Evolutionary conservation across 2,329 filamentous ascomycete genomes (phyloP), one percentile per base, ranked within the genome.

Genomic region (Sporothrix inflata): DNA sequence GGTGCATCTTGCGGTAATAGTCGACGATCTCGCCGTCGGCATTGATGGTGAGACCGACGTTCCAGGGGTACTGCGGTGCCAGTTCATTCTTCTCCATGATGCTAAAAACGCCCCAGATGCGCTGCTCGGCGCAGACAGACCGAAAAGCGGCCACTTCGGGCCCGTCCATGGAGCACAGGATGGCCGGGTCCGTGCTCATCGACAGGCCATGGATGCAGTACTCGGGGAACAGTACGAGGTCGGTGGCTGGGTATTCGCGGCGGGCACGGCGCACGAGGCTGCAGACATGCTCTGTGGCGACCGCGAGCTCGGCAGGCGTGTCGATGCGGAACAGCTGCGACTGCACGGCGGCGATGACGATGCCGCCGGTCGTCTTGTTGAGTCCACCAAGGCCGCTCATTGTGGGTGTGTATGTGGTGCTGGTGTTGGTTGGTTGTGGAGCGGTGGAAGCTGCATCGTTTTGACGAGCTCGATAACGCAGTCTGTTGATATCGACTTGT

Each of bases 1-100:
- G 71, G 11, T 72, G 71, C 71, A 72, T 72, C 55, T 72, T 72
- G 34, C 71, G 66, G 55, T 72, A 72, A 47, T 69, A 65, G 66
- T 66, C 49, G 66, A 55, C 66, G 14, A 72, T 12, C 24, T 19
- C 21, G 21, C 71, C 71, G 55, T 19, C 40, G n/a, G 45, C 55
- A 30, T 69, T 40, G 45, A 72, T 69, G 53, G 66, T 65, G 30
- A 72, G 40, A 24, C 71, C 71, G 40, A 72, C 55, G 30, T 72
- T 72, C 71, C 71, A 72, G 6, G 71, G 71, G 1, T 30, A 27
- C 8, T 34, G 7, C 1, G 55, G 34, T 1, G n/a, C 45, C 2
- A 51, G 16, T 1, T 14, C 14, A 45, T 72, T 72, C 6, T n/a
- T 14, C 66, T 69, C 71, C 55, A 72, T 69, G 71, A 72, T 72